These are phyloP conservation scores for Russula dissimulans DNA, from an alignment of 768 basidiomycete species.

Conservation along the genomic window DNA sequence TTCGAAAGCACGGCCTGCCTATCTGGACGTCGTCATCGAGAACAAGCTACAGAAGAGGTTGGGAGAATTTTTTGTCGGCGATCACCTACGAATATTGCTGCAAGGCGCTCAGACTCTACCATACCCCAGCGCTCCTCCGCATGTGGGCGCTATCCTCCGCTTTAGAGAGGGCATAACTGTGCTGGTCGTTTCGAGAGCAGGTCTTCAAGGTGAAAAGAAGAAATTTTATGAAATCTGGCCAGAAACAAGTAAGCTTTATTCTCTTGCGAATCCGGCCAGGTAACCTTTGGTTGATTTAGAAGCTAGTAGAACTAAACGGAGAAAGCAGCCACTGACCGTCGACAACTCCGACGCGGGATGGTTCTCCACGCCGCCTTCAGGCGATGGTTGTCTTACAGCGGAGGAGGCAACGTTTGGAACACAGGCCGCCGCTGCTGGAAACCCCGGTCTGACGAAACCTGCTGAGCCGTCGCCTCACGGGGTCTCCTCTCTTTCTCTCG, in stretches of 20 bases:
- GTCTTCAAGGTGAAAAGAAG: slow-evolving; percentile 1
- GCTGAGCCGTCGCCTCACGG: background rate
- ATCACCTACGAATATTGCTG: background rate
- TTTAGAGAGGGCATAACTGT: slow-evolving; percentile 10
- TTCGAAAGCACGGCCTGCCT: background rate
- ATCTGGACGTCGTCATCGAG: slow-evolving; percentile 1
- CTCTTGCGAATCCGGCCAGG: background rate
- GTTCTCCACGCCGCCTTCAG: slow-evolving; percentile 5
- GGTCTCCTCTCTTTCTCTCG: background rate
- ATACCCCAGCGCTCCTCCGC: background rate
- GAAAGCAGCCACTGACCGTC: background rate
- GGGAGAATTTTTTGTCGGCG: slow-evolving; percentile 3
- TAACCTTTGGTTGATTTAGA: background rate
- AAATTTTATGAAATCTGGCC: slow-evolving; percentile 4
- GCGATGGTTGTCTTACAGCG: background rate
- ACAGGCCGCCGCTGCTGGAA: background rate
- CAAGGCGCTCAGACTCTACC: slow-evolving; percentile 6
- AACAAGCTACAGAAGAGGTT: slow-evolving; percentile 3
- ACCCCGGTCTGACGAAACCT: background rate
- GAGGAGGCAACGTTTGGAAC: background rate
- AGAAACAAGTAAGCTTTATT: background rate
- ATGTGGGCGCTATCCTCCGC: background rate
- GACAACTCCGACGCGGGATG: background rate
- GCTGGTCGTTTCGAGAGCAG: background rate
- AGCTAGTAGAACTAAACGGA: background rate